A percentile compares a stretch with the other conserved stretches of the same genome.
Evolutionary conservation across 495 filamentous ascomycete species (phyloP).

Genomic region (Elaphomyces granulatus): DNA sequence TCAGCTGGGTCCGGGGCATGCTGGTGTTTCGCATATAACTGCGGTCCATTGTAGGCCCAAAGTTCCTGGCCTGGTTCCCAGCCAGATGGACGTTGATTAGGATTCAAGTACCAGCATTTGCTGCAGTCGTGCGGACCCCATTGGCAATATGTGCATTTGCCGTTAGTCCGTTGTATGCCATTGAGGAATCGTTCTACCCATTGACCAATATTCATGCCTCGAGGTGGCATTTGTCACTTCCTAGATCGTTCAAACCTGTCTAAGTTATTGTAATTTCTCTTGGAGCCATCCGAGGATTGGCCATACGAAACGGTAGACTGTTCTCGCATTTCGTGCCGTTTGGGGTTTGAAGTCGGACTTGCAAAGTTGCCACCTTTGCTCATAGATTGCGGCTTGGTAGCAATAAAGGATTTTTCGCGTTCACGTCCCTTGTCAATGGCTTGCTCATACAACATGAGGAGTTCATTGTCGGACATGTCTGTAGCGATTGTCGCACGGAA

Average conservation of each 20-base stretch:
- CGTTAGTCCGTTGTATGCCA: neutral
- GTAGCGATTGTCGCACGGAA: neutral
- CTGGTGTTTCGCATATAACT: neutral
- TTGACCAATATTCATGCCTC: neutral
- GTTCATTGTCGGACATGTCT: neutral
- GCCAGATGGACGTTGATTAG: neutral
- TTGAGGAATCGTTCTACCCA: neutral
- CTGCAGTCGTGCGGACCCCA: neutral
- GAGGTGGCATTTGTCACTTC: neutral
- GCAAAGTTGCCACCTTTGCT: neutral
- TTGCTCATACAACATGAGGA: neutral
- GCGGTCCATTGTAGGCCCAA: neutral
- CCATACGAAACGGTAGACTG: too few relatives aligned
- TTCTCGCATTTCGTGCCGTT: too few relatives aligned
- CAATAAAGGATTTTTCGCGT: neutral
- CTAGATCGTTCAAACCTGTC: neutral
- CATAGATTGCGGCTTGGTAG: neutral
- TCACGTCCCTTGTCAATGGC: neutral
- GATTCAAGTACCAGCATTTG: neutral
- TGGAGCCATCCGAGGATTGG: neutral
- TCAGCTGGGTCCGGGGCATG: neutral
- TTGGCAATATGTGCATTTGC: neutral
- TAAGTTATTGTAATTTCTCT: neutral
- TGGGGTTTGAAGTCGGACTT: neutral
- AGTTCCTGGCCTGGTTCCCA: neutral